phyloP scores from a whole-genome alignment of 2,329 filamentous ascomycete species.

The Stemphylium vesicarium region DNA sequence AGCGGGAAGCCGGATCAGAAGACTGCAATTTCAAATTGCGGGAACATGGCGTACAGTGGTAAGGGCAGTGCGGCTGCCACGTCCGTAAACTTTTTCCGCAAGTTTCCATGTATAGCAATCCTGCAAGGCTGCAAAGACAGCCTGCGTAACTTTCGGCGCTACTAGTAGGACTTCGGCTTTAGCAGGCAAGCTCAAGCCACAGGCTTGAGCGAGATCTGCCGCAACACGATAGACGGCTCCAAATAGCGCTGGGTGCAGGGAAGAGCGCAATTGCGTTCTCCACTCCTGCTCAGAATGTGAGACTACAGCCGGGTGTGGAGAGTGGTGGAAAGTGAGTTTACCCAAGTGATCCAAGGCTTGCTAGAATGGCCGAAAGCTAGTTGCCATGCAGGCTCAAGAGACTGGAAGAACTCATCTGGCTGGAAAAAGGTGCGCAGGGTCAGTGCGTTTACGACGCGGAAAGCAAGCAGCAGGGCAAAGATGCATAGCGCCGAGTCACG shows the following conservation, averaged over 20 bases:
- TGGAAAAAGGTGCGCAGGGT: conserved; percentile 91
- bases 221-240: conserved; percentile 72
- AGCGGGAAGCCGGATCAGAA: conserved; percentile 29
- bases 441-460: conserved; percentile 82
- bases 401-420: conserved; percentile 97
- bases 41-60: conserved; percentile 66
- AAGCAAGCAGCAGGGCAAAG: conserved; percentile 59
- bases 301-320: conserved; percentile 23
- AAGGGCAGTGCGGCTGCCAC: conserved; percentile 67
- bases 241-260: conserved; percentile 88
- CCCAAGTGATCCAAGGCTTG: conserved; percentile 96
- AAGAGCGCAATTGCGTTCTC: conserved; percentile 84
- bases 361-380: conserved; percentile 78
- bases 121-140: conserved; percentile 74
- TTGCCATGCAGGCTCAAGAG: conserved; percentile 91
- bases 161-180: conserved; percentile 72
- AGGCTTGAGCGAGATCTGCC: conserved; percentile 61
- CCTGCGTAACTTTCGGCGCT: conserved; percentile 78
- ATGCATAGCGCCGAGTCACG: conserved; percentile 39
- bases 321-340: conserved; percentile 53
- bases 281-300: conserved; percentile 74
- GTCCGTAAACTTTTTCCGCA: conserved; percentile 74
- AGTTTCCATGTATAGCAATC: conserved; percentile 92
- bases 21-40: conserved; percentile 19
- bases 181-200: conserved; percentile 62